Evolutionary conservation across 192 early-diverging fungal genomes (phyloP), one percentile per base, ranked within the genome.

Genomic region (Coemansia sp.): DNA sequence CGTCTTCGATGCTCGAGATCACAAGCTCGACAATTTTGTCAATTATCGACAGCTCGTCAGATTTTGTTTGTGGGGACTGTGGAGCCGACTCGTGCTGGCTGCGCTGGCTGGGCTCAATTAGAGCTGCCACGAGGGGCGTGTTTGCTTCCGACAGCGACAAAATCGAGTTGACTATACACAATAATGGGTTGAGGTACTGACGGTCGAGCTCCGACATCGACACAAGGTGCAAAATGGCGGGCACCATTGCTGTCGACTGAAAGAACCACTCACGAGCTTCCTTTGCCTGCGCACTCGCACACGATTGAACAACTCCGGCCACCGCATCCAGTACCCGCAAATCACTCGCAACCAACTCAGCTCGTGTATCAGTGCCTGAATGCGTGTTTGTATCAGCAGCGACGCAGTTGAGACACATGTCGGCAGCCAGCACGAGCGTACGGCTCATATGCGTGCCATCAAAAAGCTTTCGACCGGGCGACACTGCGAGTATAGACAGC

Each of bases 321-420:
- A 70, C 51, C 1, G 66, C 59, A 1, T 68, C 64, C 1, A 79
- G 55, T 10, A 79, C 74, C 1, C 57, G 46, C 40, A 77, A 20
- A 19, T 73, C 71, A 2, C 59, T 40, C 3, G 5, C 38, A 8
- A 68, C 62, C 22, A 25, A 15, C 11, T 2, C 15, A 6, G 31
- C 31, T 8, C 5, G 7, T 1, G 23, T 2, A 20, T 9, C 31
- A 34, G 31, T 19, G 10, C 11, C 19, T 5, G 57, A 20, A 9
- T 17, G n/a, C 10, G 14, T 14, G 1, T 20, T 62, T 8, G 48
- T 2, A 12, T 52, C 64, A 9, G 60, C 54, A 4, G 48, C 66
- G 9, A 48, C 57, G 61, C 77, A 79, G 61, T 79, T 69, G 4
- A 67, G 57, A 22, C 77, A 79, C 47, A 79, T 40, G 28, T 79